Base-by-base conservation (phyloP, 164 flowering plant species). In the Umbilicus rupestris region DNA sequence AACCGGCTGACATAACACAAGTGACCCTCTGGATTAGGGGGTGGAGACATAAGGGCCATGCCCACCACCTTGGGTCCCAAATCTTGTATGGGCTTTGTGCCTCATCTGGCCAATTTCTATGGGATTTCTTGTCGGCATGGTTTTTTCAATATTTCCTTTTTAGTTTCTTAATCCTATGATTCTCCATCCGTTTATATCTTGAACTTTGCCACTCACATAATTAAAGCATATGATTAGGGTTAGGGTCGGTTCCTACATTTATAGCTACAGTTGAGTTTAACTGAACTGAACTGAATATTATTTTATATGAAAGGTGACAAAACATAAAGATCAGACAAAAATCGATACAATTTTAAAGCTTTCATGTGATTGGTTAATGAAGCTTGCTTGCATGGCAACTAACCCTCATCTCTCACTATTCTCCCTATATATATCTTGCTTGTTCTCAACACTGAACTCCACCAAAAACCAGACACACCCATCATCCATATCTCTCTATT, bases 121-220 rank as follows among this genome's bases (percentile, higher is more conserved):
- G 55, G 55, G 55, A 16, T 47, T n/a, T 22, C 55, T 47, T 47
- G 55, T 47, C 55, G 55, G 55, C 26, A 47, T 47, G 24, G 55
- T n/a, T 47, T 47, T 6, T 22, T n/a, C 26, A 47, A 16, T 20
- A 22, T 47, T n/a, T 47, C 55, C 55, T 47, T 47, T 47, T n/a
- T 47, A 47, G 7, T 47, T 20, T 47, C 24, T 12, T 47, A 44
- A 44, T 44, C 16, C 4, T 15, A 3, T 35, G 37, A 35, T 35
- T 35, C 7, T 35, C 37, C 37, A 35, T 35, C 7, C 37, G 7
- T 7, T 35, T 35, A 7, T 35, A 35, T 35, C 37, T 35, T 35
- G 37, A 35, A 7, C 37, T 3, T 19, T 44, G 15, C 4, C 16
- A 44, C 47, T 19, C 47, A 15, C 47, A 44, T 15, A 44, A 44